Evolutionary conservation across 1,284 basidiomycete genomes (phyloP), one percentile per base, ranked within the genome.

Genomic region (Sanghuangporus sanghuang): DNA sequence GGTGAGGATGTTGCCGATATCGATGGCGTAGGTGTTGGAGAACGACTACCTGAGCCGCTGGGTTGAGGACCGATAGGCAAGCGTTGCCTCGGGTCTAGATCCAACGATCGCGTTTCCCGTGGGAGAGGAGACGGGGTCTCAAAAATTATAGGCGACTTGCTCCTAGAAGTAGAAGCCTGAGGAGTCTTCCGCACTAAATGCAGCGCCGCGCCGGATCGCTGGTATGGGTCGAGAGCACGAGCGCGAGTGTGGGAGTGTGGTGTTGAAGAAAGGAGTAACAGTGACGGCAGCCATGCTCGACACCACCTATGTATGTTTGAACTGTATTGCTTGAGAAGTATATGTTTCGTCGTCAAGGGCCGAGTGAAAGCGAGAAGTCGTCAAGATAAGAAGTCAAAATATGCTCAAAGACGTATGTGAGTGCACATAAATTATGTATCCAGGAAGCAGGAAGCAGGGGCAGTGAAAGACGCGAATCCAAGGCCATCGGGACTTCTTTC

Each of bases 151-250:
- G 86, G 84, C 0, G 82, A 83, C 2, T 80, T 75, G 21, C 86
- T 85, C 36, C 27, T 32, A 32, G 27, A 32, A 2, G 27, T 32
- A 32, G 87, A 77, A 36, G 88, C 74, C 0, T 78, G 76, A 18
- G 78, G 82, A 46, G 87, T 77, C 69, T 88, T 88, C 66, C 83
- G 77, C 1, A 85, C 80, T 0, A 85, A 84, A 55, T 82, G 81
- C 40, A 2, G 40, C 49, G 87, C 75, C 27, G 86, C 79, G 59
- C 83, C 82, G 6, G 76, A 69, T 14, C 84, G 83, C 65, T 86
- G 78, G 50, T 75, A 73, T 0, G 75, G 70, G 57, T 79, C 75
- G 42, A 87, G 80, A 18, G 68, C 73, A 70, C 86, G 85, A 60
- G 74, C 72, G 6, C 84, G 85, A 0, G 81, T 71, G 6, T 80